phyloP scores from a whole-genome alignment of 345 rosid species.

The Raphanus sativus region DNA sequence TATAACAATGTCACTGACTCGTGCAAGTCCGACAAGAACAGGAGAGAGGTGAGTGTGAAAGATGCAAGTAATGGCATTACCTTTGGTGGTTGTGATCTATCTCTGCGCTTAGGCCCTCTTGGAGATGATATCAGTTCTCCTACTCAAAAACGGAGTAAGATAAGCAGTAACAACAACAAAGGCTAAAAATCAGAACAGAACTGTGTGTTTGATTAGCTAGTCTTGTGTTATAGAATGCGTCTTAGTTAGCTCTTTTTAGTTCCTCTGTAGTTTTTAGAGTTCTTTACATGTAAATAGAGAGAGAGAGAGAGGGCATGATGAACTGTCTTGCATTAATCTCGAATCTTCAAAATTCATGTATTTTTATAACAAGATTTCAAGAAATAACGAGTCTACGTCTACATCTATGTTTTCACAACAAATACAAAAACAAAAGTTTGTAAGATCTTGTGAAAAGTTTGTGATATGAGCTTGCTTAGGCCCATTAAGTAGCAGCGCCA shows the following conservation, averaged over 20 bases:
- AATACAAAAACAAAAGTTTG: not conserved
- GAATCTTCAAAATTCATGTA: not conserved
- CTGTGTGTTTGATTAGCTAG: not conserved
- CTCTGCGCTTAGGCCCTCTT: conserved; percentile 71
- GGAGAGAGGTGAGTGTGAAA: not conserved
- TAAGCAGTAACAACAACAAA: conserved; percentile 18
- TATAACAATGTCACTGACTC: conserved; percentile 6
- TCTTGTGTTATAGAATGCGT: conserved; percentile 12
- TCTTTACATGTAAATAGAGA: conserved; percentile 24
- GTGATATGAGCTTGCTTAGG: not conserved
- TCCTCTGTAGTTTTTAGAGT: conserved; percentile 17
- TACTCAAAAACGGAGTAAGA: conserved; percentile 37
- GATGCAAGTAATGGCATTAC: conserved; percentile 4
- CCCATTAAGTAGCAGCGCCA: not conserved
- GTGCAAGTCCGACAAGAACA: conserved; percentile 27
- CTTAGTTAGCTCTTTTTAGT: not conserved
- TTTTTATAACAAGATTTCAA: not conserved
- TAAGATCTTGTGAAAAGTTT: not conserved
- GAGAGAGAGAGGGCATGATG: not conserved
- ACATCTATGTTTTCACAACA: not conserved
- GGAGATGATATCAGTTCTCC: conserved; percentile 25
- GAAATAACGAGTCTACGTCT: not conserved
- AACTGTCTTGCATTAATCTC: not conserved
- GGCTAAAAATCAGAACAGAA: conserved; percentile 1
- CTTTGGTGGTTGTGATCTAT: conserved; percentile 58